Evolutionary conservation across 2,329 filamentous ascomycete genomes (phyloP).

Genomic region (Fonsecaea monophora): DNA sequence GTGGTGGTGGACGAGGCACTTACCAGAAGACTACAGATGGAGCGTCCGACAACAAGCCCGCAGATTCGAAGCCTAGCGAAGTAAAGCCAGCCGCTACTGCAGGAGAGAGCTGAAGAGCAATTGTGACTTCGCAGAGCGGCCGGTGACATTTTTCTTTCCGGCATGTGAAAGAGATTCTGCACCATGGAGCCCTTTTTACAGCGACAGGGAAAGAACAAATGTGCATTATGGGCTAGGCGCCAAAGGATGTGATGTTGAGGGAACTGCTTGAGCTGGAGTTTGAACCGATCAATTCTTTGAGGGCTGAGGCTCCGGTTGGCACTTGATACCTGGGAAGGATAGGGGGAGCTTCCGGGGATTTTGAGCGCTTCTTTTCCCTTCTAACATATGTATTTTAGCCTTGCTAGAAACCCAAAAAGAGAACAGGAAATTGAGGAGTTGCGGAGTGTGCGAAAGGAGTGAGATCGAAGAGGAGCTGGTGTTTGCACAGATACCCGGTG

Average conservation of each 20-base stretch:
- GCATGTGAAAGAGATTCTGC: conserved; percentile 20
- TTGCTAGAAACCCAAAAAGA: conserved; percentile 31
- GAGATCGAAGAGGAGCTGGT: neutral
- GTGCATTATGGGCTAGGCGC: conserved; percentile 36
- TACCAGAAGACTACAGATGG: conserved; percentile 63
- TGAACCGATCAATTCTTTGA: conserved; percentile 14
- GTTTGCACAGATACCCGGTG: conserved; percentile 5
- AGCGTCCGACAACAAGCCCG: conserved; percentile 51
- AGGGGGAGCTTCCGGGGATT: conserved; percentile 26
- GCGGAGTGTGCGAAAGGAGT: neutral
- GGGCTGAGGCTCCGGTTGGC: conserved; percentile 17
- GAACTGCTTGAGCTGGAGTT: conserved; percentile 25
- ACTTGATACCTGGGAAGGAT: conserved; percentile 18
- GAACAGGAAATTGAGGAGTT: conserved; percentile 12
- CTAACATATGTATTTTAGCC: conserved; percentile 35
- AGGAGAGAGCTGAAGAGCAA: conserved; percentile 28
- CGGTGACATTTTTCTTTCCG: conserved; percentile 4
- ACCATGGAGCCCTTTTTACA: conserved; percentile 15
- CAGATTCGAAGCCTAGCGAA: conserved; percentile 47
- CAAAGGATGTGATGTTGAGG: conserved; percentile 28
- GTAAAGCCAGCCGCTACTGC: conserved; percentile 36
- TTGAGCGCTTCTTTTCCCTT: conserved; percentile 28
- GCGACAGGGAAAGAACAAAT: conserved; percentile 28
- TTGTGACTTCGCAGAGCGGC: conserved; percentile 9
- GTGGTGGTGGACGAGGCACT: conserved; percentile 65